Conservation (phyloP, 2,329 filamentous ascomycete genomes). For the Tolypocladium sp. region DNA sequence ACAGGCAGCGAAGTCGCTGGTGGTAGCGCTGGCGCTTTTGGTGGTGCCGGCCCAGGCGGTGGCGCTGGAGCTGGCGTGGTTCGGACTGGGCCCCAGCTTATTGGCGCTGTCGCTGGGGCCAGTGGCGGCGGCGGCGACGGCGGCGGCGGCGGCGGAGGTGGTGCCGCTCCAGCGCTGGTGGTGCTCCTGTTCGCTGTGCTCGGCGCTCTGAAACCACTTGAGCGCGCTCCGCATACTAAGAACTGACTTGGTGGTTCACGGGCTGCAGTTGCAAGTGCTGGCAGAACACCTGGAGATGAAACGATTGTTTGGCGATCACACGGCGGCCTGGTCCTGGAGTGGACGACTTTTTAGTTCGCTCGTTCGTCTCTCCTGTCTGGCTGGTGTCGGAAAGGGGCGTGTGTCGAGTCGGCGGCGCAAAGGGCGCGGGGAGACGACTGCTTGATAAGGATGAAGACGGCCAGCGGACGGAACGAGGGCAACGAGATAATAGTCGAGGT, state of each 20-base stretch:
- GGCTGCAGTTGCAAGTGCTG: neutral
- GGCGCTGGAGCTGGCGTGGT: constrained; percentile 1
- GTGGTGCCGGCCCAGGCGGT: constrained; percentile 3
- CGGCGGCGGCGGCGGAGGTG: neutral
- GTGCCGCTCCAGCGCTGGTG: constrained; percentile 2
- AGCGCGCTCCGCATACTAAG: constrained; percentile 8
- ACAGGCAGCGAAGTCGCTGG: constrained; percentile 9
- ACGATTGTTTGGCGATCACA: neutral
- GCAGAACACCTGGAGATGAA: neutral
- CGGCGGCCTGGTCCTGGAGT: neutral
- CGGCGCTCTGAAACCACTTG: constrained; percentile 18
- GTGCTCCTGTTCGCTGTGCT: constrained; percentile 10
- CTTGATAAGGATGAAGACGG: neutral
- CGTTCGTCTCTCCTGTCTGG: neutral
- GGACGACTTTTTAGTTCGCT: neutral
- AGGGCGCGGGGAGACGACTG: neutral
- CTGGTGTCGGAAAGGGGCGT: neutral
- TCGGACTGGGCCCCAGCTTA: neutral
- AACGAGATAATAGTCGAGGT: neutral
- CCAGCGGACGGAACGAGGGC: neutral
- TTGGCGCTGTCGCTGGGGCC: neutral
- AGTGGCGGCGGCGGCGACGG: neutral
- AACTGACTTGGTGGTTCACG: neutral
- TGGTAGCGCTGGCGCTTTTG: constrained; percentile 1
- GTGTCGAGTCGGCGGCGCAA: neutral